Evolutionary conservation across 148 eudicot genomes (phyloP), one percentile per base, ranked within the genome.

Genomic region (Drosera capensis): DNA sequence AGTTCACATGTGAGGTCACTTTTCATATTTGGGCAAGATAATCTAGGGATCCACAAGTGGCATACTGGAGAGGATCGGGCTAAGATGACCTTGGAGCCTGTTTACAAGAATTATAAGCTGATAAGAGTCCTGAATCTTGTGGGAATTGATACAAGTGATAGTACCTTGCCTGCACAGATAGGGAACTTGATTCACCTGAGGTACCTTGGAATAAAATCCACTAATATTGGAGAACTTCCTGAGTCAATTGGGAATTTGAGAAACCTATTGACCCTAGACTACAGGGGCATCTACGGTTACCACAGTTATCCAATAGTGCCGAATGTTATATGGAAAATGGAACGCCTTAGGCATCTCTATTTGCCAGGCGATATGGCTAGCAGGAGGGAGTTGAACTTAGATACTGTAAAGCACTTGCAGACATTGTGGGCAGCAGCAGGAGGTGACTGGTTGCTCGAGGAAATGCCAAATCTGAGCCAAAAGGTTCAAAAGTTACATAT

Each of bases 361-460:
- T 45, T 66, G 14, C 60, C 65, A 0, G 9, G 22, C n/a, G 57
- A 49, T 19, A 45, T 38, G 22, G n/a, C 23, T 6, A 0, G n/a
- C 1, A n/a, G 12, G 20, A 46, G 43, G 6, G 40, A 9, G 0
- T 25, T 60, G 20, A 55, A 49, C 62, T 21, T 66, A 9, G 26
- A 49, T n/a, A 40, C 31, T 5, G 30, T 60, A 11, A 46, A 34
- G 23, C 15, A 31, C 24, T 48, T 66, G 28, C 45, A 50, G 26
- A 55, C 46, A 0, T 34, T 66, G 22, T 55, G 65, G 66, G 55
- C 54, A 25, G 43, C 29, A 7, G 51, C 47, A 2, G 67, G 67
- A 28, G 63, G 67, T 3, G 5, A 25, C 17, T 62, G 67, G 72
- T 52, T 67, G 63, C 19, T 57, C 3, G 40, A 37, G 17, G 67